phyloP scores from a whole-genome alignment of 257 asterid species.

The Solanum chaucha region DNA sequence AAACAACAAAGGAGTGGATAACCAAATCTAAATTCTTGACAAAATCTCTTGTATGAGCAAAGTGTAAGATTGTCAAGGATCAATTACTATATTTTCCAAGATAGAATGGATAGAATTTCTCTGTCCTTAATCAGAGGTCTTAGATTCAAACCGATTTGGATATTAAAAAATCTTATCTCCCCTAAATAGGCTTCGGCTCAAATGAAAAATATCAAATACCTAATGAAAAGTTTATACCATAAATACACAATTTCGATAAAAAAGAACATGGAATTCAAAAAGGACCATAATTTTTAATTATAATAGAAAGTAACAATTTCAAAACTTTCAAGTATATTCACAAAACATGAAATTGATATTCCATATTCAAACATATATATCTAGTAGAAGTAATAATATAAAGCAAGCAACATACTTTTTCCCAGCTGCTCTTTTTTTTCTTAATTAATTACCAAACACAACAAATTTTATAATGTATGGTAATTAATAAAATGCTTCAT shows the following conservation, averaged over 20 bases:
- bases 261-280: background rate
- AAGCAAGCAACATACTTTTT: background rate
- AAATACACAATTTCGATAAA: background rate
- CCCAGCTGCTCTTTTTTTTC: background rate
- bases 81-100: background rate
- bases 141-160: fast-evolving
- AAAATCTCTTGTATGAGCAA: background rate
- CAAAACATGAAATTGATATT: background rate
- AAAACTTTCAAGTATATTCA: background rate
- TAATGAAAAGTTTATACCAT: background rate
- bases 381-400: background rate
- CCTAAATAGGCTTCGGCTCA: no score
- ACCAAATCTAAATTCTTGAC: background rate
- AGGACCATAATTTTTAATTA: background rate
- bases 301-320: background rate
- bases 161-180: background rate
- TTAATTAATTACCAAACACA: background rate
- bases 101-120: background rate
- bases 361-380: background rate
- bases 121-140: fast-evolving
- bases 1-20: background rate
- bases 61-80: background rate
- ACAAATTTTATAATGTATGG: background rate
- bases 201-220: background rate
- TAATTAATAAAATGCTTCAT: constrained; percentile 8